Base-by-base conservation (phyloP, 1,139 yeast species). In the Candida neerlandica region DNA sequence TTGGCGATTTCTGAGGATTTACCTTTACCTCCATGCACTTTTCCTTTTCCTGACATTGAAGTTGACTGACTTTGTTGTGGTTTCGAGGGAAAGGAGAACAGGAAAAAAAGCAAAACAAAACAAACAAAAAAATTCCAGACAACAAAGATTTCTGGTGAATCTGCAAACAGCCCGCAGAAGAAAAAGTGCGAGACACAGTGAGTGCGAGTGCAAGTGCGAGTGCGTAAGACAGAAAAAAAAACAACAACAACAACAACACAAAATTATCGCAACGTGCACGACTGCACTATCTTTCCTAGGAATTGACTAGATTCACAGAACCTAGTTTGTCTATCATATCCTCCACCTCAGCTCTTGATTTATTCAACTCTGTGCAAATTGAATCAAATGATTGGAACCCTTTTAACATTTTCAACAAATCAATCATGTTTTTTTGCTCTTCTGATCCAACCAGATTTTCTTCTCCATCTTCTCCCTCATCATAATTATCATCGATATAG, bases 11-110 rank as follows among this genome's bases (percentile, higher is more conserved):
- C 80, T 48, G 96, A 88, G 44, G 96, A 89, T 65, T 91, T 91
- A 58, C 97, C 97, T 72, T 91, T 91, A 66, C 97, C 97, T 64
- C 97, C 97, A 75, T 92, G 96, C 57, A 89, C 96, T 82, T 92
- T 92, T 61, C 97, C 97, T 63, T 76, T 76, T 50, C 81, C 81
- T 51, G 96, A 89, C 97, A 91, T 91, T 41, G 11, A 16, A 14
- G n/a, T 39, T 40, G 26, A 12, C 32, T 21, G 44, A 30, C 38
- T 41, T 41, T 48, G 51, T 45, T 45, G 49, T 45, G 51, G 48
- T 47, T 51, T 48, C 46, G 47, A 16, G 37, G 44, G 45, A 45
- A n/a, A 50, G 42, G 35, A 45, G 47, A 47, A 50, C 47, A 43
- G 45, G 40, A 45, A 43, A 42, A 47, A 44, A 43, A 48, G 42